Percentiles rank a stretch among this genome's conserved stretches.
Evolutionary conservation across 2,329 filamentous ascomycete genomes (phyloP).

Genomic region (Rutstroemia sp.): DNA sequence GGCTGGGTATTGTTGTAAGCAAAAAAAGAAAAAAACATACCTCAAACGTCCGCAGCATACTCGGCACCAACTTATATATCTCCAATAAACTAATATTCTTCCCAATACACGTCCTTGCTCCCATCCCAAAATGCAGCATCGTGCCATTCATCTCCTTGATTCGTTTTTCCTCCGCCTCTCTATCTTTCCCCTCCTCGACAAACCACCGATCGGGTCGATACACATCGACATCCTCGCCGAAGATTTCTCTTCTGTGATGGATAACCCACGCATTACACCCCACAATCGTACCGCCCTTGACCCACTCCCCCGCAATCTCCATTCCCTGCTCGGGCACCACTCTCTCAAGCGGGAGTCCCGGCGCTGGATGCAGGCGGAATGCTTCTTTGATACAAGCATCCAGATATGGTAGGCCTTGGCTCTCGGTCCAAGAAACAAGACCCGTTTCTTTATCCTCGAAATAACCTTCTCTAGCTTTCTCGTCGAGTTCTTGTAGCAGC

Average conservation of each 20-base stretch:
- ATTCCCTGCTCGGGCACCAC: slow-evolving; percentile 59
- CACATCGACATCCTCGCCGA: slow-evolving; percentile 56
- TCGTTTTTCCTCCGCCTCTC: slow-evolving; percentile 40
- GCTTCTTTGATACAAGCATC: slow-evolving; percentile 73
- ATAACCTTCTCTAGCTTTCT: slow-evolving; percentile 42
- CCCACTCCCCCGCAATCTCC: slow-evolving; percentile 52
- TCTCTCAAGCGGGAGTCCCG: slow-evolving; percentile 65
- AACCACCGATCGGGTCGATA: slow-evolving; percentile 66
- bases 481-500: slow-evolving; percentile 56
- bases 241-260: slow-evolving; percentile 60
- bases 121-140: slow-evolving; percentile 71
- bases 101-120: slow-evolving; percentile 62
- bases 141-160: slow-evolving; percentile 59
- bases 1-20: neutral
- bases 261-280: slow-evolving; percentile 71
- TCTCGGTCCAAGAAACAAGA: slow-evolving; percentile 62
- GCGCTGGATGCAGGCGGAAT: slow-evolving; percentile 68
- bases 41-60: slow-evolving; percentile 57
- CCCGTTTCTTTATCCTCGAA: slow-evolving; percentile 47
- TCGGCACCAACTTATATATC: slow-evolving; percentile 57
- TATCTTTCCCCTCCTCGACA: slow-evolving; percentile 33
- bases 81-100: slow-evolving; percentile 57
- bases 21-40: slow-evolving; percentile 29
- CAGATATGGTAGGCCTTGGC: slow-evolving; percentile 64
- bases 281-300: slow-evolving; percentile 65